A percentile compares a stretch with the other conserved stretches of the same genome.
Conservation (phyloP, 1,284 basidiomycete species). For the Marasmius tenuissimus region DNA sequence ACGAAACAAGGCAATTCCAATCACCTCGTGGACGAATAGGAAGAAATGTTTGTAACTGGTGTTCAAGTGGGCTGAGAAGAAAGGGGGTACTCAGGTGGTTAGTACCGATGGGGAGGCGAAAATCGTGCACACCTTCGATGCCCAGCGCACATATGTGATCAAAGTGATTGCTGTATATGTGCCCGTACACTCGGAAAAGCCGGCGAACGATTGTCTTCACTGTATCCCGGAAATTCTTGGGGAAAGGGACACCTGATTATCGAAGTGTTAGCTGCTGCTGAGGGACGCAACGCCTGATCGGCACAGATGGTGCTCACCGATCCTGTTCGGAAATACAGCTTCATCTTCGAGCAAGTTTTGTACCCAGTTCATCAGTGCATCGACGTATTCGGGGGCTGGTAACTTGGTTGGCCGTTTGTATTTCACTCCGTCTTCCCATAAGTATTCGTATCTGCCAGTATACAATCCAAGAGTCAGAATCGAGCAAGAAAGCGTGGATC, state of each 20-base stretch:
- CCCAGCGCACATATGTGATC: conserved; percentile 98
- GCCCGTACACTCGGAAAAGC: conserved; percentile 96
- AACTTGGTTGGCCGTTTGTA: conserved; percentile 95
- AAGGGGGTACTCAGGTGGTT: neutral
- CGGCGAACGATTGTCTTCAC: conserved; percentile 92
- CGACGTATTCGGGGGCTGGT: conserved; percentile 95
- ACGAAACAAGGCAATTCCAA: conserved; percentile 6
- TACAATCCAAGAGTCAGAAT: neutral
- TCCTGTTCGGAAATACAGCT: conserved; percentile 90
- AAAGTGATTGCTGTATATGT: conserved; percentile 99
- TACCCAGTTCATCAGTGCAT: conserved; percentile 99
- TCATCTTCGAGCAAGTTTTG: conserved; percentile 94
- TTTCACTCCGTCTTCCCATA: conserved; percentile 95
- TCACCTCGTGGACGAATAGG: conserved; percentile 92
- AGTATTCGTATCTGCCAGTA: conserved; percentile 84
- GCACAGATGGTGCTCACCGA: conserved; percentile 54
- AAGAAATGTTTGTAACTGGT: conserved; percentile 99
- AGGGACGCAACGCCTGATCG: neutral
- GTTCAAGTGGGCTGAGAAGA: conserved; percentile 87
- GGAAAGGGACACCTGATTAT: conserved; percentile 86
- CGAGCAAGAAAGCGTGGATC: conserved; percentile 20
- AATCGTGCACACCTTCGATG: conserved; percentile 78
- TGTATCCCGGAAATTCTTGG: conserved; percentile 87
- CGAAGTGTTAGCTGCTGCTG: neutral
- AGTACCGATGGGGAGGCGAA: neutral